Base-by-base conservation (phyloP, 805 yeast genomes). In the Candida ascalaphidarum region DNA sequence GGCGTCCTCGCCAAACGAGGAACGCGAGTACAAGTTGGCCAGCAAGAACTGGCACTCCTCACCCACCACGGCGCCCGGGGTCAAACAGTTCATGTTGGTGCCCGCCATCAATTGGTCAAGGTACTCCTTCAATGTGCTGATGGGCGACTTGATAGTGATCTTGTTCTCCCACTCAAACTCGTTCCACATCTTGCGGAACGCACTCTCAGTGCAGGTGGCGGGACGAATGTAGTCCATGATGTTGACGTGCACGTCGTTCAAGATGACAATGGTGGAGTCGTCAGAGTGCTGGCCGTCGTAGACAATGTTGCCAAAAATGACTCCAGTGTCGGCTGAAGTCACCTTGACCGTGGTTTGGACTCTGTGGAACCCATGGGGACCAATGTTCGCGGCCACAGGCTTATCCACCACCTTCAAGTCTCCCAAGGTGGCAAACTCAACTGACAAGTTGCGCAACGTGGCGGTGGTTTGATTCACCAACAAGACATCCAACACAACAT, bases 121-220 rank as follows among this genome's bases (percentile, higher is more conserved):
- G 57, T 84, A 92, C 26, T 74, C 82, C 48, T 79, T 77, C 48
- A 94, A 68, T 2, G 83, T 60, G 18, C 70, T 54, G 38, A 78
- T 64, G 30, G 66, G 69, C 2, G 94, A 75, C 41, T 80, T 77
- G 51, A 92, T 82, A 35, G 88, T 82, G 43, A 92, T 88, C 65
- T 92, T 92, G 65, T 92, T 92, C 59, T 92, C 98, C 98, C 98
- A 92, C 61, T 92, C 99, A 52, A 94, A 92, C 54, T 88, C 96
- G 53, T 86, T 85, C 99, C 99, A 92, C 97, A 88, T 89, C 46
- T 77, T 73, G 50, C 98, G 81, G 81, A 92, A 92, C 42, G 74
- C 81, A 25, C 77, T 74, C 58, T 89, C 97, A 11, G 86, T 64
- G 54, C 95, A 83, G 14, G 73, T 70, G n/a, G 94, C 92, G 13